phyloP scores from a whole-genome alignment of 768 basidiomycete species.

The Boletus reticuloceps region DNA sequence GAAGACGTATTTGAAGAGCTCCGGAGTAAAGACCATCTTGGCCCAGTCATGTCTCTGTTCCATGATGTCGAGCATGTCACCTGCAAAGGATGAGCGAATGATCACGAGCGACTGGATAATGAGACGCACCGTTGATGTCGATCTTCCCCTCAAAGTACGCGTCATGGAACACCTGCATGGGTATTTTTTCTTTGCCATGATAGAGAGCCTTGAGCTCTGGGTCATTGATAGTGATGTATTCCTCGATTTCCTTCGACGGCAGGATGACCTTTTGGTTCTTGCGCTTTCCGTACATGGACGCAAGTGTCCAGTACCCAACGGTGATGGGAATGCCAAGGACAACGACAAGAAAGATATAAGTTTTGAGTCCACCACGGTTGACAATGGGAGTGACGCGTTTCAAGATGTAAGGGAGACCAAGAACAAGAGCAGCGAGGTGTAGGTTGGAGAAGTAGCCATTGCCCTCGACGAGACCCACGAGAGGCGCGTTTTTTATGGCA shows the following conservation, averaged over 20 bases:
- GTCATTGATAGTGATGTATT: constrained; percentile 92
- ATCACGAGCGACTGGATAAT: background rate
- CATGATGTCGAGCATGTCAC: constrained; percentile 89
- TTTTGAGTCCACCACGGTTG: constrained; percentile 80
- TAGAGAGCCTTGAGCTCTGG: constrained; percentile 75
- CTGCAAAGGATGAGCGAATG: constrained; percentile 36
- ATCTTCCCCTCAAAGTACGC: constrained; percentile 96
- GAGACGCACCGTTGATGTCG: constrained; percentile 82
- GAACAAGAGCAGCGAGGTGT: constrained; percentile 73
- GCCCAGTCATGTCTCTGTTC: constrained; percentile 97
- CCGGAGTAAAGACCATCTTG: constrained; percentile 83
- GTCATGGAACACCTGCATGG: constrained; percentile 97
- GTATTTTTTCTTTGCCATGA: constrained; percentile 85
- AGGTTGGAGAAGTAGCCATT: constrained; percentile 80
- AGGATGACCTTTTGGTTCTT: constrained; percentile 83
- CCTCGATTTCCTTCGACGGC: constrained; percentile 82
- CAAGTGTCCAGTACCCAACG: constrained; percentile 85
- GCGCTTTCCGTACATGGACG: constrained; percentile 76
- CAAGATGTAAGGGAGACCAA: constrained; percentile 81
- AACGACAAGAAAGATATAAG: constrained; percentile 76
- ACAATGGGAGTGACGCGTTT: constrained; percentile 82
- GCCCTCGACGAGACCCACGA: constrained; percentile 80
- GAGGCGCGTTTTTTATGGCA: constrained; percentile 82
- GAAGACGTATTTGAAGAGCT: constrained; percentile 94
- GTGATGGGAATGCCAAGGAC: constrained; percentile 75